Evolutionary conservation across 139 green algal genomes (phyloP).

Genomic region (Chara braunii): DNA sequence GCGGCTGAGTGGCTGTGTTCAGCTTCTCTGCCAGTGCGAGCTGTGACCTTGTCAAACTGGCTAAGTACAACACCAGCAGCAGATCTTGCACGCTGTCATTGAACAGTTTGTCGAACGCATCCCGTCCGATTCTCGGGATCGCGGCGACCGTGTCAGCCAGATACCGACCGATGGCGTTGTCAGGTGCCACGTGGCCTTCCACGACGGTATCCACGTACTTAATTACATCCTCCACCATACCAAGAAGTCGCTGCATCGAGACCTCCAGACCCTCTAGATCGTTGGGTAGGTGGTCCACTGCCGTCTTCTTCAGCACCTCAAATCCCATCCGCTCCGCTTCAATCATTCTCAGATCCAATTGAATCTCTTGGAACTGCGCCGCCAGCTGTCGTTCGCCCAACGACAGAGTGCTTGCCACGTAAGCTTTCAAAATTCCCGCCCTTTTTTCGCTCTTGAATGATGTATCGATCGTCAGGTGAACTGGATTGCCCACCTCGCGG

Average conservation of each 20-base stretch:
- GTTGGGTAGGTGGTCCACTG: slow-evolving; percentile 38
- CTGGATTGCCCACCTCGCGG: slow-evolving; percentile 36
- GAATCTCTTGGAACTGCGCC: slow-evolving; percentile 80
- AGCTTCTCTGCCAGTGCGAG: slow-evolving; percentile 82
- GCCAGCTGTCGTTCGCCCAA: slow-evolving; percentile 60
- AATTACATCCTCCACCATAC: slow-evolving; percentile 52
- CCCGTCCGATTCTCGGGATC: slow-evolving; percentile 60
- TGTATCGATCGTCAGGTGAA: slow-evolving; percentile 84
- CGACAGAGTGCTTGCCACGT: slow-evolving; percentile 55
- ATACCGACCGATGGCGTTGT: slow-evolving; percentile 67
- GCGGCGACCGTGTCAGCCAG: slow-evolving; percentile 77
- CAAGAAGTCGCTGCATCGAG: slow-evolving; percentile 55
- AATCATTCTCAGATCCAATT: slow-evolving; percentile 60
- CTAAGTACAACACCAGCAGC: slow-evolving; percentile 76
- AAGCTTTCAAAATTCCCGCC: slow-evolving; percentile 45
- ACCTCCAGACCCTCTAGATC: slow-evolving; percentile 67
- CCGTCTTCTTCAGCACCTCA: slow-evolving; percentile 46
- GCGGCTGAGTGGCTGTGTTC: slow-evolving; percentile 26
- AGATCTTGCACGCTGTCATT: slow-evolving; percentile 77
- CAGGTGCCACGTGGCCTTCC: slow-evolving; percentile 56
- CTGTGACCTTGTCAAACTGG: slow-evolving; percentile 74
- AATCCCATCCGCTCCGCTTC: slow-evolving; percentile 67
- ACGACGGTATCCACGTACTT: slow-evolving; percentile 77
- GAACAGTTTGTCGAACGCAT: slow-evolving; percentile 75
- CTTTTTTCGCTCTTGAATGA: slow-evolving; percentile 17